Evolutionary conservation across 805 yeast genomes (phyloP).

Genomic region (Brettanomyces anomalus): DNA sequence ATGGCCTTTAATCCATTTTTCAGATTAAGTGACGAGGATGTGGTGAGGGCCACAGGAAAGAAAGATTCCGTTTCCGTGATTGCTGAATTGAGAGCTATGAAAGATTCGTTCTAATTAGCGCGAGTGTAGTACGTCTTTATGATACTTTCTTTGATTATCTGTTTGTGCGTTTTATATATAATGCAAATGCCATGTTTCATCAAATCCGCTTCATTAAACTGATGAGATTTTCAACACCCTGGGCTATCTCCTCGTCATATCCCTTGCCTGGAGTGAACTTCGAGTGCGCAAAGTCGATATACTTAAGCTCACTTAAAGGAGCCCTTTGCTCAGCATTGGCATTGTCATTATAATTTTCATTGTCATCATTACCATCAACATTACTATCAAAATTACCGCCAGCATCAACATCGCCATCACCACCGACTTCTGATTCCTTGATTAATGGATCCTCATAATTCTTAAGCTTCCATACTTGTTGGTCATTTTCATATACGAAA

Average conservation of each 20-base stretch:
- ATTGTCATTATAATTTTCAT: slow-evolving; percentile 22
- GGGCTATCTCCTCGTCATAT: slow-evolving; percentile 60
- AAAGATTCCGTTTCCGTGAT: slow-evolving; percentile 47
- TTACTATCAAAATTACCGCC: too few species aligned
- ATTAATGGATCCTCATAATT: slow-evolving; percentile 32
- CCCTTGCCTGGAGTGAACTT: slow-evolving; percentile 52
- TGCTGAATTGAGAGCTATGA: slow-evolving; percentile 66
- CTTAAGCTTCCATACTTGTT: slow-evolving; percentile 37
- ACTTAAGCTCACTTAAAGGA: slow-evolving; percentile 47
- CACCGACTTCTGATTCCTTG: slow-evolving; percentile 17
- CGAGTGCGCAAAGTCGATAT: slow-evolving; percentile 92
- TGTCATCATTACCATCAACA: slow-evolving; percentile 17
- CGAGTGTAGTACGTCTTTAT: slow-evolving; percentile 1
- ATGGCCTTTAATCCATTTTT: slow-evolving; percentile 80
- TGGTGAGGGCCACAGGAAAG: slow-evolving; percentile 51
- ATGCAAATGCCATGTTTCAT: background rate
- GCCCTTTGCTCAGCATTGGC: slow-evolving; percentile 9
- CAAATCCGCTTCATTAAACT: slow-evolving; percentile 27
- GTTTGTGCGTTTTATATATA: background rate
- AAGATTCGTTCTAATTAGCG: slow-evolving; percentile 42
- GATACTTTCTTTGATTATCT: background rate
- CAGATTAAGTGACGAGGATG: slow-evolving; percentile 58
- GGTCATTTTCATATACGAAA: slow-evolving; percentile 65
- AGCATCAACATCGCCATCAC: slow-evolving; percentile 20
- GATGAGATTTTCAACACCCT: slow-evolving; percentile 61